Evolutionary conservation across 192 early-diverging fungal genomes (phyloP).

Genomic region (Coemansia sp.): DNA sequence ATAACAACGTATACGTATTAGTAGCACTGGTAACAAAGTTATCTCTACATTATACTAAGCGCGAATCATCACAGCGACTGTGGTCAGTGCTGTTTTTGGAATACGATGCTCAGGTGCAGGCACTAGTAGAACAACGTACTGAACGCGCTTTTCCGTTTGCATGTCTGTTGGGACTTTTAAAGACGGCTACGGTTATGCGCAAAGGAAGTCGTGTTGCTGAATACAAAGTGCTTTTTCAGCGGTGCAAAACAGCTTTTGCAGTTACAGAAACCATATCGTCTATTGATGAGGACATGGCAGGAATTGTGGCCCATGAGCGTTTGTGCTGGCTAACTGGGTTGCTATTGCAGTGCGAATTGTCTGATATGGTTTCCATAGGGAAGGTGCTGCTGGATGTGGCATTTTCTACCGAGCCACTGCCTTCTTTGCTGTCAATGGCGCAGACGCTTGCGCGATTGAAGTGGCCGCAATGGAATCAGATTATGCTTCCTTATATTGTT

Average conservation of each 20-base stretch:
- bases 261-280: conserved; percentile 1
- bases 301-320: conserved; percentile 23
- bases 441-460: conserved; percentile 66
- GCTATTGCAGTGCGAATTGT: conserved; percentile 28
- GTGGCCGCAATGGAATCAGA: conserved; percentile 72
- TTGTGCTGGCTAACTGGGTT: conserved; percentile 33
- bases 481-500: conserved; percentile 71
- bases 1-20: conserved; percentile 24
- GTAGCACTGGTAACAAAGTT: conserved; percentile 37
- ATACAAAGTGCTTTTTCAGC: conserved; percentile 34
- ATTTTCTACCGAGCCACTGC: conserved; percentile 21
- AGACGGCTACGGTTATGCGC: conserved; percentile 31
- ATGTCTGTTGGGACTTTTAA: conserved; percentile 23
- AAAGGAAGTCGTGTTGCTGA: conserved; percentile 46
- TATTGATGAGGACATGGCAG: not conserved
- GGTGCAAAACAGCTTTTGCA: conserved; percentile 31
- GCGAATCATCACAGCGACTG: conserved; percentile 28
- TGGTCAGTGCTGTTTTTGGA: conserved; percentile 36
- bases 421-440: conserved; percentile 64
- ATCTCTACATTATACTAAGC: conserved; percentile 27
- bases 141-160: conserved; percentile 19
- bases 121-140: not conserved
- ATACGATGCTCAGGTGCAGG: conserved; percentile 26
- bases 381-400: conserved; percentile 36
- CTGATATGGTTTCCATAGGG: conserved; percentile 34